Base-by-base conservation (phyloP, 305 asterid genomes). In the Ilex paraguariensis region DNA sequence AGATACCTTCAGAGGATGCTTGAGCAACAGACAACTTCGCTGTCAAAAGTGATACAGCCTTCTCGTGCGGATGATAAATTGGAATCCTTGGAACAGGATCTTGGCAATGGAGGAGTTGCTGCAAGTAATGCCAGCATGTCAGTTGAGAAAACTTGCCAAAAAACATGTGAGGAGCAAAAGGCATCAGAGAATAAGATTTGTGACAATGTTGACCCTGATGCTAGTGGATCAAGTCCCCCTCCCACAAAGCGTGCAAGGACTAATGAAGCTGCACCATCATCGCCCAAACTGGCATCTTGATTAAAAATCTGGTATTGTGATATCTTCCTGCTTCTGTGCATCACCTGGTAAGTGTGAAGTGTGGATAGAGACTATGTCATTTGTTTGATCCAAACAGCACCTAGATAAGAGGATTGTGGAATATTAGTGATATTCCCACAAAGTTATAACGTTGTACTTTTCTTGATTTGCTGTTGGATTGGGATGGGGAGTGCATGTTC, bases 1-100 rank as follows among this genome's bases (percentile, higher is more conserved):
- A 82, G 70, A 73, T 77, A 68, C 69, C 91, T 89, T 46, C 91
- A 84, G 60, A 81, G 76, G 87, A 89, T 89, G 76, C 84, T 89
- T 31, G 89, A 89, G 78, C 87, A 78, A 73, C 94, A 85, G 65
- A 70, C 77, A 39, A 68, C 7, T 62, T 59, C 36, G 8, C 73
- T 64, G 13, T 6, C 56, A 28, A 58, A 64, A 49, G 12, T 63
- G 63, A 13, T 10, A 1, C 7, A 46, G 13, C 63, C 67, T 42
- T 56, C 66, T 10, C 14, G 54, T 42, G 33, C 57, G 14, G 31
- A 62, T 53, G 44, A 72, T 11, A 70, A 66, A 51, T 61, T 73
- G 54, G 84, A 74, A 60, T 56, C 78, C 56, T 59, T 39, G 10
- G 68, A 49, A 9, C 53, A 50, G 30, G 62, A 65, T 57, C 60